A percentile compares a stretch with the other conserved stretches of the same genome.
Conservation (phyloP, 768 basidiomycete species). For the Lactarius deliciosus region DNA sequence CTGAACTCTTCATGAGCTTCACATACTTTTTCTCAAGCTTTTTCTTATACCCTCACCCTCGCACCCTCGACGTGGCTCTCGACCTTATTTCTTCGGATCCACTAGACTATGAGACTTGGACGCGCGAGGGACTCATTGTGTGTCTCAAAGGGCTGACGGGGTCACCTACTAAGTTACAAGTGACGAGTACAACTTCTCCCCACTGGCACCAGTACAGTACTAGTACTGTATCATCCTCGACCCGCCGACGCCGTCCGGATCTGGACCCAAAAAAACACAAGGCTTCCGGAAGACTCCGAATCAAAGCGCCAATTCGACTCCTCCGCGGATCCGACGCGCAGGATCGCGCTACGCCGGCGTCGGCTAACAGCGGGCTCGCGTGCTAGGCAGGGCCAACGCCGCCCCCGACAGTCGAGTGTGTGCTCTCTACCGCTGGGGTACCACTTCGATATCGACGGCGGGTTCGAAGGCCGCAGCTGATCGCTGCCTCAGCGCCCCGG, state of each 20-base stretch:
- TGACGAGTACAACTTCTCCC: constrained; percentile 33
- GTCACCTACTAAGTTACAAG: constrained; percentile 32
- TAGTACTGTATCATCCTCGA: neutral
- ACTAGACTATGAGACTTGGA: no score
- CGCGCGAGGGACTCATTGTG: no score
- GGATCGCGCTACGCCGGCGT: constrained; percentile 91
- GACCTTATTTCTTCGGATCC: constrained; percentile 49
- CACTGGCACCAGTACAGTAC: no score
- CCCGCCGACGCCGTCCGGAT: no score
- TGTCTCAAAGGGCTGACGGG: constrained; percentile 47
- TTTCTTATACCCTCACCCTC: neutral
- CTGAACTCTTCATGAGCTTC: constrained; percentile 28
- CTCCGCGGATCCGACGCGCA: constrained; percentile 66
- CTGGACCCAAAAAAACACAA: neutral
- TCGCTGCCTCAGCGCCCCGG: constrained; percentile 89
- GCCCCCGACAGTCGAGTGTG: constrained; percentile 87
- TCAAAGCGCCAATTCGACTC: constrained; percentile 56
- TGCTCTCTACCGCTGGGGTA: constrained; percentile 70
- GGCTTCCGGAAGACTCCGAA: constrained; percentile 28
- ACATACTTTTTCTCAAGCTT: neutral
- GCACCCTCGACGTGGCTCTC: no score
- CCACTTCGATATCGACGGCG: constrained; percentile 70
- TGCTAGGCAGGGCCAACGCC: constrained; percentile 69
- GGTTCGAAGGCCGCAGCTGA: constrained; percentile 90
- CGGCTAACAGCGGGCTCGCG: no score